Conservation (phyloP, 805 yeast species). For the Isabelozyma rhagii region DNA sequence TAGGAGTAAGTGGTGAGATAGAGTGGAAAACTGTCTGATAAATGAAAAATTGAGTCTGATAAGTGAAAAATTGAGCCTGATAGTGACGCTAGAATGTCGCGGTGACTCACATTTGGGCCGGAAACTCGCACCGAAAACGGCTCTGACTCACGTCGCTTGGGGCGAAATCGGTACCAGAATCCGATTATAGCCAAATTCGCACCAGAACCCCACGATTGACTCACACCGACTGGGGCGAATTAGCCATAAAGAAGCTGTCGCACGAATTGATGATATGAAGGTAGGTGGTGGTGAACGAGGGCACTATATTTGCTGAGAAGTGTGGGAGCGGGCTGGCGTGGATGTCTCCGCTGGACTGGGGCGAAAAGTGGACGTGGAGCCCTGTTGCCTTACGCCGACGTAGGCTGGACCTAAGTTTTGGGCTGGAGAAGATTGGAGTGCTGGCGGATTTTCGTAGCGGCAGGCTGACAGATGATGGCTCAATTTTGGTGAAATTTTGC, state of each 20-base stretch:
- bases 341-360: background rate
- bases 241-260: background rate
- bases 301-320: background rate
- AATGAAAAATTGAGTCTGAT: background rate
- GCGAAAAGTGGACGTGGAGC: background rate
- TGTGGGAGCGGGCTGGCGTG: background rate
- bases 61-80: background rate
- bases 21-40: background rate
- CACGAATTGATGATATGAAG: background rate
- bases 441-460: background rate
- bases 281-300: background rate
- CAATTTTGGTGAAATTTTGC: background rate
- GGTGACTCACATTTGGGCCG: conserved; percentile 1
- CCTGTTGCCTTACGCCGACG: background rate
- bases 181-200: too few relatives aligned
- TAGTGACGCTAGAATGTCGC: background rate
- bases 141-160: background rate
- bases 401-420: background rate
- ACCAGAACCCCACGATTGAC: background rate
- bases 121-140: too few relatives aligned
- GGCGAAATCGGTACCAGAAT: too few relatives aligned
- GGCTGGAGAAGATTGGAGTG: background rate
- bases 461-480: background rate
- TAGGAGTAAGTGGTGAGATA: background rate
- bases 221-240: background rate